These are phyloP conservation scores for Aristolochia contorta DNA, from an alignment of 164 flowering plant species.

Conservation along the genomic window DNA sequence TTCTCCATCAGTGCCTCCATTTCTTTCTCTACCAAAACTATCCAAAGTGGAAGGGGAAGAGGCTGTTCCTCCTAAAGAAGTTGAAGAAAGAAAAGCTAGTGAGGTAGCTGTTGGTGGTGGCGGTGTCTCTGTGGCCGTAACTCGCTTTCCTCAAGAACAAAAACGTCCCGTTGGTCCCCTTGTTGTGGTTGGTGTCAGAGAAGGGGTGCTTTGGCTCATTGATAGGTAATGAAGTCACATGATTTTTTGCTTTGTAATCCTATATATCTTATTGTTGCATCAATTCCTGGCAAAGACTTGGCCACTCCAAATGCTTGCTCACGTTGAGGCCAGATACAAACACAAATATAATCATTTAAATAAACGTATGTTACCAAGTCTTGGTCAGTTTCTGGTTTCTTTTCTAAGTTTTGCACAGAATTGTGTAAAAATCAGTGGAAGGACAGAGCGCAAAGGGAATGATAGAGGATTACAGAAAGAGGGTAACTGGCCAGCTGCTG, in stretches of 20 bases:
- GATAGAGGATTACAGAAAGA: no score
- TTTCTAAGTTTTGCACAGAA: no score
- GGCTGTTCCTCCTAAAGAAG: slow-evolving; percentile 40
- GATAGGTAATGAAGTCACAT: slow-evolving; percentile 47
- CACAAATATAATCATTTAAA: no score
- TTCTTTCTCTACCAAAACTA: slow-evolving; percentile 70
- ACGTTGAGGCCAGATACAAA: no score
- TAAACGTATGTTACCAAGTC: no score
- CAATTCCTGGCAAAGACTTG: no score
- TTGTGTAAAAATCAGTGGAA: no score
- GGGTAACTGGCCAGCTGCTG: no score
- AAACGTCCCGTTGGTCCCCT: slow-evolving; percentile 97
- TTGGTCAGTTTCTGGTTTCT: no score
- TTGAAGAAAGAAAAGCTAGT: slow-evolving; percentile 63
- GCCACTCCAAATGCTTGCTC: no score
- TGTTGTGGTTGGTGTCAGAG: slow-evolving; percentile 85
- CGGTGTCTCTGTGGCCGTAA: slow-evolving; percentile 92
- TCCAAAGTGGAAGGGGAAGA: slow-evolving; percentile 72
- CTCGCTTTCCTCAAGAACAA: slow-evolving; percentile 96
- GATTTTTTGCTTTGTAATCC: background rate
- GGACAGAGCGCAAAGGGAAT: no score
- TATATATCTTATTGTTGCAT: no score
- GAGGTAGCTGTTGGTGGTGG: slow-evolving; percentile 99
- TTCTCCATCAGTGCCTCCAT: slow-evolving; percentile 94
- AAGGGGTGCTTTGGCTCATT: slow-evolving; percentile 97